These are phyloP conservation scores for Carex parvula DNA, from an alignment of 176 grass and related monocot genomes.

Conservation along the genomic window DNA sequence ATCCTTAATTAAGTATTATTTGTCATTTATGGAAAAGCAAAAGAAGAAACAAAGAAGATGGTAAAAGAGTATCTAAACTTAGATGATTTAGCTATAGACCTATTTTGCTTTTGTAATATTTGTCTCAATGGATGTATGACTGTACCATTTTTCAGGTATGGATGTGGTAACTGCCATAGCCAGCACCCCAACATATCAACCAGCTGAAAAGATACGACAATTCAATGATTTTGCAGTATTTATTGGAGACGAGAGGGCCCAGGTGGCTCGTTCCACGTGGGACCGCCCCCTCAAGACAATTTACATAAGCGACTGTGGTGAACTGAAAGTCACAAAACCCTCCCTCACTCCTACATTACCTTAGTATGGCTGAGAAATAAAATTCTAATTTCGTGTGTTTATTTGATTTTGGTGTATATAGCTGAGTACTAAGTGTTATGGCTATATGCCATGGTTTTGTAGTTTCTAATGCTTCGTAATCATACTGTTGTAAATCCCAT, in stretches of 20 bases:
- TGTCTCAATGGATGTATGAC: neutral
- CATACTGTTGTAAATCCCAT: conserved; percentile 18
- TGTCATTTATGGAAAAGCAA: neutral
- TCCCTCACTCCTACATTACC: conserved; percentile 82
- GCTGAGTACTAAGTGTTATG: conserved; percentile 7
- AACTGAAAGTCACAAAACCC: conserved; percentile 77
- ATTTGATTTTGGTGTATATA: conserved; percentile 10
- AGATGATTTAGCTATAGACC: neutral
- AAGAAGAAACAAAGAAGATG: neutral
- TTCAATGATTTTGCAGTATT: conserved; percentile 77
- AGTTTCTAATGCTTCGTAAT: neutral
- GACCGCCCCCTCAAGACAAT: conserved; percentile 76
- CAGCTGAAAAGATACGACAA: conserved; percentile 67
- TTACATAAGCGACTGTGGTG: conserved; percentile 86
- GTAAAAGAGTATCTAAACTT: neutral
- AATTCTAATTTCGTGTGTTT: conserved; percentile 21
- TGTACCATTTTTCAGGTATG: conserved; percentile 53
- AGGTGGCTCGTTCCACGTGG: conserved; percentile 71
- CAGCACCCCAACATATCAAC: conserved; percentile 78
- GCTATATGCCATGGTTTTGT: neutral
- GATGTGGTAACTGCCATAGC: conserved; percentile 72
- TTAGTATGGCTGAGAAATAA: conserved; percentile 24
- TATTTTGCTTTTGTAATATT: neutral
- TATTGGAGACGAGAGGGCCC: conserved; percentile 88
- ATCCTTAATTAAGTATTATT: neutral